These are phyloP conservation scores for Talaromyces sp. DNA, from an alignment of 2,329 filamentous ascomycete species.

Conservation along the genomic window DNA sequence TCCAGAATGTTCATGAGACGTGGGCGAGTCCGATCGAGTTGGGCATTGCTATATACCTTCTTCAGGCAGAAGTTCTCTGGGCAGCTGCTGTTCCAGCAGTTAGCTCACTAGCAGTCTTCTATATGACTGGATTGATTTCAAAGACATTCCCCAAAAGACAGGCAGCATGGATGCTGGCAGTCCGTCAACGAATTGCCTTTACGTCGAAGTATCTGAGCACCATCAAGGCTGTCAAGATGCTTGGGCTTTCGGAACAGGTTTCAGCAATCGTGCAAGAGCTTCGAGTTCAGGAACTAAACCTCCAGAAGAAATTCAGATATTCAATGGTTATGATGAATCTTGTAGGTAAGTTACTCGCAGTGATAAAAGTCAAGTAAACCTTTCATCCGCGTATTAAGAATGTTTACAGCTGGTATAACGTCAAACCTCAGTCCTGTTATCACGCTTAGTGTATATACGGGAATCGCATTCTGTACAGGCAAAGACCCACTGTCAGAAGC, in stretches of 20 bases:
- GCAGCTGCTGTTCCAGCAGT: slow-evolving; percentile 44
- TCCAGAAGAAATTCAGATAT: slow-evolving; percentile 41
- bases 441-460: slow-evolving; percentile 24
- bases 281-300: slow-evolving; percentile 39
- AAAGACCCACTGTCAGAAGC: slow-evolving; percentile 26
- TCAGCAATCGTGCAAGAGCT: slow-evolving; percentile 37
- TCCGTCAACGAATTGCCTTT: slow-evolving; percentile 11
- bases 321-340: slow-evolving; percentile 41
- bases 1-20: slow-evolving; percentile 43
- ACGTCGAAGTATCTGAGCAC: slow-evolving; percentile 40
- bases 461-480: slow-evolving; percentile 19
- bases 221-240: slow-evolving; percentile 52
- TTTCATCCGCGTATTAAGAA: too few relatives aligned
- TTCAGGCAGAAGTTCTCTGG: slow-evolving; percentile 40
- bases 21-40: slow-evolving; percentile 47
- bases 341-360: slow-evolving; percentile 28
- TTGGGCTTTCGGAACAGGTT: slow-evolving; percentile 45
- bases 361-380: neutral
- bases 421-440: slow-evolving; percentile 33
- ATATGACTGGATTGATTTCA: slow-evolving; percentile 10
- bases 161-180: slow-evolving; percentile 12
- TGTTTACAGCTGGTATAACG: slow-evolving; percentile 4
- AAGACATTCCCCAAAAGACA: slow-evolving; percentile 19
- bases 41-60: slow-evolving; percentile 45
- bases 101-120: slow-evolving; percentile 40